These are phyloP conservation scores for Mycena alexandri DNA, from an alignment of 768 basidiomycete genomes.

Conservation along the genomic window DNA sequence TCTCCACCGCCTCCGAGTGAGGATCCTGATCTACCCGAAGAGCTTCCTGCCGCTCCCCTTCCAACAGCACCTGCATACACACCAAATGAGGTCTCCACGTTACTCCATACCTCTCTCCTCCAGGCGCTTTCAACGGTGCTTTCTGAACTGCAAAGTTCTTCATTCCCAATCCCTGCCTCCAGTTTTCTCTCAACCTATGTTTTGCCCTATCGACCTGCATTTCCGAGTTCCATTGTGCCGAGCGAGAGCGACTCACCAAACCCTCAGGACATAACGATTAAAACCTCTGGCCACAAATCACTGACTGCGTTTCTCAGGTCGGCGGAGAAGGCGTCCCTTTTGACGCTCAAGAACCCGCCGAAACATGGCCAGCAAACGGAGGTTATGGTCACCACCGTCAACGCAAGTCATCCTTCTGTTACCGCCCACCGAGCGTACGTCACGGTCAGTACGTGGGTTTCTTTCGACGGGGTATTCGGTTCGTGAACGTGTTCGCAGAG, in stretches of 20 bases:
- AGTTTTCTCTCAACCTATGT: conserved; percentile 82
- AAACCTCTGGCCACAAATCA: conserved; percentile 84
- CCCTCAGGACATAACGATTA: conserved; percentile 73
- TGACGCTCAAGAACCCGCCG: conserved; percentile 77
- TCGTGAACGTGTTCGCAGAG: conserved; percentile 31
- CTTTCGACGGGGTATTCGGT: not conserved
- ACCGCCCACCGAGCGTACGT: conserved; percentile 61
- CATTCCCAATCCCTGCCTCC: conserved; percentile 84
- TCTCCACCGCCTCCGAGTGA: conserved; percentile 12
- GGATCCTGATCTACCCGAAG: conserved; percentile 12
- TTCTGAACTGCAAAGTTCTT: conserved; percentile 57
- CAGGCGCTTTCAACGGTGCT: conserved; percentile 73
- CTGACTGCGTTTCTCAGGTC: conserved; percentile 84
- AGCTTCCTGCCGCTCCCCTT: conserved; percentile 9
- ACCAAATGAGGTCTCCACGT: conserved; percentile 61
- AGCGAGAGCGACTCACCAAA: conserved; percentile 44
- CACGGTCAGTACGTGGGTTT: conserved; percentile 57
- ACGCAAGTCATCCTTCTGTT: conserved; percentile 69
- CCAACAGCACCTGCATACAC: conserved; percentile 32
- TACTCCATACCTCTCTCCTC: conserved; percentile 72
- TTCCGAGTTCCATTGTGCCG: conserved; percentile 54
- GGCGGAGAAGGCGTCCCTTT: conserved; percentile 77
- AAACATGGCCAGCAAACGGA: conserved; percentile 65
- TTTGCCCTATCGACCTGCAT: conserved; percentile 85
- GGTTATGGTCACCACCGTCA: conserved; percentile 67